Conservation (phyloP, 805 yeast genomes). For the Lachancea cidri region DNA sequence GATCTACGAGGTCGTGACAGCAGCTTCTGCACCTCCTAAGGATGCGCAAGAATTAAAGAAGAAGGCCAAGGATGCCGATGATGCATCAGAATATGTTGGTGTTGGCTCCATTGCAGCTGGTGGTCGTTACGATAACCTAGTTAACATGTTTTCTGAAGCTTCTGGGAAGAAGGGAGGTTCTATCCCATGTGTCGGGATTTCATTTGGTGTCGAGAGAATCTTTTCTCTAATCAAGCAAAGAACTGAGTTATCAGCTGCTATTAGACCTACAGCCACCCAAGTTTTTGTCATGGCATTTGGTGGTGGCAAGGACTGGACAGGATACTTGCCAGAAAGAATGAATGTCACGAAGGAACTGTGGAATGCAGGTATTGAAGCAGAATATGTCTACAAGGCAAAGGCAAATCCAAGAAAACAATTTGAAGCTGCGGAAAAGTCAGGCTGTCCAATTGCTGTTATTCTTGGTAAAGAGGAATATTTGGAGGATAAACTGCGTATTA, state of each 20-base stretch:
- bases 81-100: constrained; percentile 94
- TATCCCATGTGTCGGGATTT: constrained; percentile 95
- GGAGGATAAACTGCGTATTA: constrained; percentile 77
- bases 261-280: constrained; percentile 85
- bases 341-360: constrained; percentile 73
- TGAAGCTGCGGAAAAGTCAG: constrained; percentile 94
- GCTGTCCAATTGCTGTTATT: constrained; percentile 86
- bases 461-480: constrained; percentile 89
- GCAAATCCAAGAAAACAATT: constrained; percentile 95
- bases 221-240: constrained; percentile 85
- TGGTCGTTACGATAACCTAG: constrained; percentile 94
- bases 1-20: constrained; percentile 93
- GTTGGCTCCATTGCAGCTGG: constrained; percentile 99
- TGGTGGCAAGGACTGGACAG: constrained; percentile 95
- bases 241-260: constrained; percentile 50
- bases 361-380: constrained; percentile 85
- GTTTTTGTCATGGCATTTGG: constrained; percentile 97
- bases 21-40: constrained; percentile 92
- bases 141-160: constrained; percentile 89
- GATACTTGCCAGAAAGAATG: constrained; percentile 91
- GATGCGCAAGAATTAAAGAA: constrained; percentile 66
- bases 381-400: constrained; percentile 86
- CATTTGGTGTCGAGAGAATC: constrained; percentile 94
- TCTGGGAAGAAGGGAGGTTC: constrained; percentile 72
- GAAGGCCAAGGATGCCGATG: constrained; percentile 61